Evolutionary conservation across 192 early-diverging fungal species (phyloP).

Genomic region (Gamsiella multidivaricata): DNA sequence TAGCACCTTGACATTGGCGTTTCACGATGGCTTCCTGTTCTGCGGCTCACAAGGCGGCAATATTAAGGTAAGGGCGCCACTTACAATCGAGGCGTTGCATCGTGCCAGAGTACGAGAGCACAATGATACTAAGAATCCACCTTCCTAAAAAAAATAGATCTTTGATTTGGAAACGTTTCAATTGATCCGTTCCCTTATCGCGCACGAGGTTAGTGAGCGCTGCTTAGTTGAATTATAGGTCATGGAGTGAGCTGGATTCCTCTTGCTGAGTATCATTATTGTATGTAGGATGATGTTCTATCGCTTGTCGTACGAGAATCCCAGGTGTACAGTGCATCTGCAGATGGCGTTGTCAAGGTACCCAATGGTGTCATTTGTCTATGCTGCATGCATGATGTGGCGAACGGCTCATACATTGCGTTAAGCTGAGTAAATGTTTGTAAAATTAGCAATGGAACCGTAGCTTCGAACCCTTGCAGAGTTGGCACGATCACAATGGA

Average conservation of each 20-base stretch:
- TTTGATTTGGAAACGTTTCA: constrained; percentile 82
- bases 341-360: constrained; percentile 75
- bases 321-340: constrained; percentile 70
- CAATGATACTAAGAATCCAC: too few species aligned
- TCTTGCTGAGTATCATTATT: too few species aligned
- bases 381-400: too few species aligned
- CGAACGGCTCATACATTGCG: too few species aligned
- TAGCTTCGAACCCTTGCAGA: constrained; percentile 67
- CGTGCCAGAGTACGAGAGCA: too few species aligned
- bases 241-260: too few species aligned
- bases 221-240: too few species aligned
- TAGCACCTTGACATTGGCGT: constrained; percentile 71
- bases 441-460: constrained; percentile 64
- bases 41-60: constrained; percentile 80
- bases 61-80: constrained; percentile 58
- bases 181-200: constrained; percentile 64
- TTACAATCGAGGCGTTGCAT: not conserved
- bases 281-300: constrained; percentile 69
- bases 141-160: constrained; percentile 47
- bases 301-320: constrained; percentile 58
- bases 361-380: constrained; percentile 33
- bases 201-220: constrained; percentile 59
- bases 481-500: constrained; percentile 61
- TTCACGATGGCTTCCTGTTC: constrained; percentile 77
- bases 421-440: too few species aligned